phyloP scores from a whole-genome alignment of 176 grass and related monocot genomes.

The Elymus sibiricus region DNA sequence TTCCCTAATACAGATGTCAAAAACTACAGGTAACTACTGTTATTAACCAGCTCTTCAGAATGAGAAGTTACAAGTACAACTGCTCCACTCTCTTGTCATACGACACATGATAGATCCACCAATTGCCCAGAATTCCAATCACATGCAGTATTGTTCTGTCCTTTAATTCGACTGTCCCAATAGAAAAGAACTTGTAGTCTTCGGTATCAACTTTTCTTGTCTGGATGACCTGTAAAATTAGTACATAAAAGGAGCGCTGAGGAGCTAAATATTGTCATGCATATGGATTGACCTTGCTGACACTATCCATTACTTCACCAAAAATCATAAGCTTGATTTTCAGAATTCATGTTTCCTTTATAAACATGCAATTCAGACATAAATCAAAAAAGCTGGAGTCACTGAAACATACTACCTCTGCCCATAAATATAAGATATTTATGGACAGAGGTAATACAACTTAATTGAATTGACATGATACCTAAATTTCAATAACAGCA shows the following conservation, averaged over 20 bases:
- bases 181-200: constrained; percentile 83
- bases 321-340: not conserved
- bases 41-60: constrained; percentile 1
- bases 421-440: too few relatives aligned
- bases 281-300: not conserved
- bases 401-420: not conserved
- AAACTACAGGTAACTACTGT: not conserved
- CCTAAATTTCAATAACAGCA: not conserved
- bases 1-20: not conserved
- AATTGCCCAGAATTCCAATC: constrained; percentile 72
- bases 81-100: constrained; percentile 26
- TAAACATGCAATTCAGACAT: not conserved
- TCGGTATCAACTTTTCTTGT: constrained; percentile 65
- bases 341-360: not conserved
- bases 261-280: not conserved
- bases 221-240: constrained; percentile 36
- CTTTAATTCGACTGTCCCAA: constrained; percentile 46
- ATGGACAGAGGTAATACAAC: not conserved
- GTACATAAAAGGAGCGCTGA: not conserved
- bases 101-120: constrained; percentile 63
- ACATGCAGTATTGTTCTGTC: constrained; percentile 55
- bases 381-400: not conserved
- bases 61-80: not conserved
- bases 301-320: not conserved
- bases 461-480: not conserved